phyloP scores from a whole-genome alignment of 2,329 filamentous ascomycete species.

The Beauveria pseudobassiana region DNA sequence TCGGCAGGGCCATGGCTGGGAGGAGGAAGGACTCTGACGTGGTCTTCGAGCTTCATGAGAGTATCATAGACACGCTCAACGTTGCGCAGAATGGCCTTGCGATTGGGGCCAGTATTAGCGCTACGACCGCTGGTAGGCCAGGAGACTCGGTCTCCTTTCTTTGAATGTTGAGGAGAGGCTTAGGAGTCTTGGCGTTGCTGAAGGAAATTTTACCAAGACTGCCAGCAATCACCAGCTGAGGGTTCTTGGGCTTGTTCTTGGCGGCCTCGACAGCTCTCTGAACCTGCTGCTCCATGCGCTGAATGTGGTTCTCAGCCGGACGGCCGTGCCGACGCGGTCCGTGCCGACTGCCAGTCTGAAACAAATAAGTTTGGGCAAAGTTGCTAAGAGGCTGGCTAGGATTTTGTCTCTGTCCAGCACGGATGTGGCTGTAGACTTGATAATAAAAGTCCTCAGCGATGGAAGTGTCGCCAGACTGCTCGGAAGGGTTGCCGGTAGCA shows the following conservation, averaged over 20 bases:
- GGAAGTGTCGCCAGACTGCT: conserved; percentile 70
- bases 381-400: conserved; percentile 90
- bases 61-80: conserved; percentile 84
- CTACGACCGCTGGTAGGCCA: conserved; percentile 39
- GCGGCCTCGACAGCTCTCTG: conserved; percentile 94
- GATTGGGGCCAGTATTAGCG: conserved; percentile 50
- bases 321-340: conserved; percentile 68
- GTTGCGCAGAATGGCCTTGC: conserved; percentile 75
- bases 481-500: conserved; percentile 79
- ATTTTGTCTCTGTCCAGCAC: conserved; percentile 80
- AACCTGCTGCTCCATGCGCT: conserved; percentile 98
- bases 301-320: conserved; percentile 92
- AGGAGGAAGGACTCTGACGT: conserved; percentile 70
- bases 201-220: conserved; percentile 97
- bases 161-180: conserved; percentile 92
- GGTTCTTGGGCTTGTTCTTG: conserved; percentile 96
- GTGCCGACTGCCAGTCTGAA: conserved; percentile 83
- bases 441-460: conserved; percentile 97
- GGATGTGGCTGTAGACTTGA: conserved; percentile 92
- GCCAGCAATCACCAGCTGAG: conserved; percentile 91
- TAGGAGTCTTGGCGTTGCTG: conserved; percentile 96
- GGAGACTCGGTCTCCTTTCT: conserved; percentile 62
- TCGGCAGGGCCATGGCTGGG: conserved; percentile 49
- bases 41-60: conserved; percentile 90
- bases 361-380: conserved; percentile 95